These are phyloP conservation scores for Vanrija sp. DNA, from an alignment of 1,284 basidiomycete species.

Conservation along the genomic window DNA sequence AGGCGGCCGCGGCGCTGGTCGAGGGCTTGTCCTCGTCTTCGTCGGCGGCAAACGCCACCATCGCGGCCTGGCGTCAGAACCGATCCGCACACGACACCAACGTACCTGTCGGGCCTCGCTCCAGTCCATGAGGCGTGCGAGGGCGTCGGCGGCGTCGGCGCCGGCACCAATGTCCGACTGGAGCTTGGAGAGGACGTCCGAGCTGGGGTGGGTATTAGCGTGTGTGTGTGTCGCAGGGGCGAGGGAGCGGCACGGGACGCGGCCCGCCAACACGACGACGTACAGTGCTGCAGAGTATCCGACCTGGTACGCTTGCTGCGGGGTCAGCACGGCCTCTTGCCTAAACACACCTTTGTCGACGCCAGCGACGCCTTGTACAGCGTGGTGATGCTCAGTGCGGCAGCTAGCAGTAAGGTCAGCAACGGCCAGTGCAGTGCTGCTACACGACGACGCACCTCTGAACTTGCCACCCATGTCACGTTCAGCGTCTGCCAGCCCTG, in stretches of 20 bases:
- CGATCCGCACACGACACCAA: neutral
- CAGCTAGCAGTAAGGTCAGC: slow-evolving; percentile 27
- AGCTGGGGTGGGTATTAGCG: slow-evolving; percentile 9
- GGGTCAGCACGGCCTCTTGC: neutral
- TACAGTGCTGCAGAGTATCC: slow-evolving; percentile 48
- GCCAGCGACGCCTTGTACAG: slow-evolving; percentile 47
- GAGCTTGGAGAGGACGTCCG: slow-evolving; percentile 45
- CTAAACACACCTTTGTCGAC: slow-evolving; percentile 45
- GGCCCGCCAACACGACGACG: slow-evolving; percentile 17
- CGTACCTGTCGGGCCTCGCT: slow-evolving; percentile 48
- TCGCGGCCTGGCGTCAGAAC: slow-evolving; percentile 29
- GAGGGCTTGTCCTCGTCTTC: slow-evolving; percentile 29
- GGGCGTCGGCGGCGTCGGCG: slow-evolving; percentile 41
- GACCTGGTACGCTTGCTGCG: slow-evolving; percentile 48
- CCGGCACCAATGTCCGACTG: slow-evolving; percentile 42
- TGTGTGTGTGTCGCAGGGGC: neutral
- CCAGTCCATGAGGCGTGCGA: slow-evolving; percentile 50
- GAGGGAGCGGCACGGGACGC: neutral
- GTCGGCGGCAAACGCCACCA: slow-evolving; percentile 41
- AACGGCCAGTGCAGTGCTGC: too few relatives aligned
- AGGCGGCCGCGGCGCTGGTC: neutral
- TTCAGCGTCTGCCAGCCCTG: slow-evolving; percentile 47
- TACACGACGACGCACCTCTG: slow-evolving; percentile 38
- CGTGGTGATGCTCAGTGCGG: slow-evolving; percentile 49
- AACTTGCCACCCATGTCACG: slow-evolving; percentile 51